Evolutionary conservation across 768 basidiomycete genomes (phyloP).

Genomic region (Holtermanniella nyarrowii): DNA sequence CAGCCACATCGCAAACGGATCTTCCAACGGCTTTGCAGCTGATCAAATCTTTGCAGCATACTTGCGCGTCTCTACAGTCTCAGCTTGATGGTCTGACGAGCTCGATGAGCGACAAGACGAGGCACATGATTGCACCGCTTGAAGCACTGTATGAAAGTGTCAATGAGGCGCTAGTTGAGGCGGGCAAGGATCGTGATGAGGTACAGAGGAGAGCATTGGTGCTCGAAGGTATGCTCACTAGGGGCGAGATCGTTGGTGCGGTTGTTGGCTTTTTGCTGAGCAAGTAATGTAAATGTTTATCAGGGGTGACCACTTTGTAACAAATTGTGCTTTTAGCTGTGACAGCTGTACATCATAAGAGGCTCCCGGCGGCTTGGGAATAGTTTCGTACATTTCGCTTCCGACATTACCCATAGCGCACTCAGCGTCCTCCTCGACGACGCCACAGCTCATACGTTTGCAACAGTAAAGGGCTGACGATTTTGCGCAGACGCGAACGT

Average conservation of each 20-base stretch:
- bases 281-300: background rate
- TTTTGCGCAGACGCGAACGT: too few species aligned
- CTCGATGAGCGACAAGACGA: constrained; percentile 21
- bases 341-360: too few species aligned
- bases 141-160: constrained; percentile 24
- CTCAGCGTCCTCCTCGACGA: too few species aligned
- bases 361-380: background rate
- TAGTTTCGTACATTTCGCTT: background rate
- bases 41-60: background rate
- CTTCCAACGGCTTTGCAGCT: background rate
- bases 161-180: constrained; percentile 22
- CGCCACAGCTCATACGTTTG: background rate
- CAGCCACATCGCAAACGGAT: background rate
- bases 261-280: constrained; percentile 32
- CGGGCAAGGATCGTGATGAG: constrained; percentile 29
- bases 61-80: constrained; percentile 9
- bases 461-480: background rate
- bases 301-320: background rate
- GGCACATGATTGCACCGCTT: constrained; percentile 19
- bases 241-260: constrained; percentile 27
- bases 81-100: constrained; percentile 14
- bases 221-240: constrained; percentile 33
- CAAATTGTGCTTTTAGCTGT: background rate
- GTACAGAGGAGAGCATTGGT: constrained; percentile 31
- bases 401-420: too few species aligned